Conservation (phyloP, 2,329 filamentous ascomycete species). For the Aspergillus carbonarius region DNA sequence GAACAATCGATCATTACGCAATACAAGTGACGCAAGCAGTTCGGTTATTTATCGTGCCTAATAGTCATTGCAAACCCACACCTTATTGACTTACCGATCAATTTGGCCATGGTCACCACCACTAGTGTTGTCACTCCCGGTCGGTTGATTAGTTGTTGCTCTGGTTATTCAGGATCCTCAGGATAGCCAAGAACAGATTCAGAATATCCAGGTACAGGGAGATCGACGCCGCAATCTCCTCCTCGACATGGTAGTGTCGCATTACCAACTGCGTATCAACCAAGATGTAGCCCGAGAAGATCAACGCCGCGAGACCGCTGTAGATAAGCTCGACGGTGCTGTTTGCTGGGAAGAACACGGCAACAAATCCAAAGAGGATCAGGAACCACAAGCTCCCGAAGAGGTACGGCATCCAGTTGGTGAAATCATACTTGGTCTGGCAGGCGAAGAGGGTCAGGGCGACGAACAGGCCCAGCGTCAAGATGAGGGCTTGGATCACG, state of each 20-base stretch:
- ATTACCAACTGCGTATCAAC: constrained; percentile 96
- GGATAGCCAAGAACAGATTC: constrained; percentile 93
- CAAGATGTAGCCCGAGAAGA: constrained; percentile 93
- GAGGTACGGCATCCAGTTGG: constrained; percentile 92
- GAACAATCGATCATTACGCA: background rate
- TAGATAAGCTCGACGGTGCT: constrained; percentile 82
- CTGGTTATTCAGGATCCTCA: constrained; percentile 95
- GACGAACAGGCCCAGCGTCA: constrained; percentile 70
- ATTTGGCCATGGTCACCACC: background rate
- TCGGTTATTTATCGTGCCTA: background rate
- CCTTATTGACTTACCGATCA: background rate
- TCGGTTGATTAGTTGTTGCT: constrained; percentile 70
- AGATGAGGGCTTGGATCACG: constrained; percentile 84
- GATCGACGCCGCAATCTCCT: constrained; percentile 94
- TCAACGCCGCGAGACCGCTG: constrained; percentile 73
- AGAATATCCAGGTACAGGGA: constrained; percentile 94
- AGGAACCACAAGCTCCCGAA: constrained; percentile 88
- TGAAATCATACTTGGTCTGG: constrained; percentile 98
- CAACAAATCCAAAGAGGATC: constrained; percentile 90
- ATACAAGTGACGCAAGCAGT: background rate
- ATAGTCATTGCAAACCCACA: background rate
- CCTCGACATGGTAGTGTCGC: constrained; percentile 94
- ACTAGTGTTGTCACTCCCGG: background rate
- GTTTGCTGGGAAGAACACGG: constrained; percentile 80
- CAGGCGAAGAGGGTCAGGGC: constrained; percentile 78